Percentiles rank a stretch among this genome's conserved stretches.
Evolutionary conservation across 2,329 filamentous ascomycete species (phyloP).

Genomic region (Phaeosphaeriaceae sp.): DNA sequence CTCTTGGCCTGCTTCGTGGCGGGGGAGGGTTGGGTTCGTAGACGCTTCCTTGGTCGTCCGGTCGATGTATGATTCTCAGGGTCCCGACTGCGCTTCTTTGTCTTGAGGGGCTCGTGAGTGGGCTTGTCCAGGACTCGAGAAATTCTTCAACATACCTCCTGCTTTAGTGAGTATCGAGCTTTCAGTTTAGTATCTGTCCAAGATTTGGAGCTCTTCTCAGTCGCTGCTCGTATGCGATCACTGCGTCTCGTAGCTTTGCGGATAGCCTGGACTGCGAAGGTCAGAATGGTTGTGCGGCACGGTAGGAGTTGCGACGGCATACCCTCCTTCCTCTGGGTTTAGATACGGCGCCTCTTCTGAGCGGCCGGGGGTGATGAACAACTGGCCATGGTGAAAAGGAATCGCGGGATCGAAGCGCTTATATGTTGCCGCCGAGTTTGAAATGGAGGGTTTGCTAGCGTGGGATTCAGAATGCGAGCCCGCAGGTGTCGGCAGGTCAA

Average conservation of each 20-base stretch:
- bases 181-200: background rate
- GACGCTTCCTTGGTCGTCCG: conserved; percentile 10
- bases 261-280: conserved; percentile 8
- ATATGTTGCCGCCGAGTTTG: conserved; percentile 9
- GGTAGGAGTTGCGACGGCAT: conserved; percentile 9
- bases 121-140: conserved; percentile 7
- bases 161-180: no score
- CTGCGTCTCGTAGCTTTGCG: conserved; percentile 5
- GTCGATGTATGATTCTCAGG: conserved; percentile 10
- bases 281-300: conserved; percentile 6
- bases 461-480: background rate
- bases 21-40: conserved; percentile 5
- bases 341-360: conserved; percentile 6
- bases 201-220: conserved; percentile 6
- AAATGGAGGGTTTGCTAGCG: conserved; percentile 1
- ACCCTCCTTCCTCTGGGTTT: conserved; percentile 5
- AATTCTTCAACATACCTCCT: background rate
- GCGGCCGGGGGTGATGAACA: background rate
- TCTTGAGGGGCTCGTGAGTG: conserved; percentile 2
- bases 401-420: conserved; percentile 8
- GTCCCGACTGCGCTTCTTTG: conserved; percentile 8
- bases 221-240: conserved; percentile 10
- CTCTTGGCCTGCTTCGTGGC: conserved; percentile 3
- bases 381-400: background rate
- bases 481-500: no score